phyloP scores from a whole-genome alignment of 441 rosid genomes.

The Erodium moschatum region DNA sequence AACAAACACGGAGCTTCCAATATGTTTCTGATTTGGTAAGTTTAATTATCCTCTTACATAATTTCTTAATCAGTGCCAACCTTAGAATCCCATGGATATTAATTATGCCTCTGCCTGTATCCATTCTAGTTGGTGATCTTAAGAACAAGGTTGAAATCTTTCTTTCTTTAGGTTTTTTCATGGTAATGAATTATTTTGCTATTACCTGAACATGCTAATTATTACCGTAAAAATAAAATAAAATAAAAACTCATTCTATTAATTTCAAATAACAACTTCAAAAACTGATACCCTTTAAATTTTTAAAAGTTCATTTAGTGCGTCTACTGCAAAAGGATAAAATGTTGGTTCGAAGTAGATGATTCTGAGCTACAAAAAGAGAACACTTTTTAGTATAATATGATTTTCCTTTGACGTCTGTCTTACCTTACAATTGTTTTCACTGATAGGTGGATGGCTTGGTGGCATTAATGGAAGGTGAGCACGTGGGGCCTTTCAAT shows the following conservation, averaged over 20 bases:
- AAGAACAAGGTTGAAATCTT: not conserved
- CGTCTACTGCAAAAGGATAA: not conserved
- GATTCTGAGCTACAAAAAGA: not conserved
- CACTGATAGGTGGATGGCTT: constrained; percentile 73
- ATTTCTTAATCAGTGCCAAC: not conserved
- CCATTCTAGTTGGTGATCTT: not conserved
- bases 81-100: not conserved
- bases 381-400: not conserved
- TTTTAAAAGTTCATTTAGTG: not conserved
- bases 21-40: constrained; percentile 89
- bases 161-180: too few relatives aligned
- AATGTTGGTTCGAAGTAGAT: too few relatives aligned
- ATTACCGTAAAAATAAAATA: too few relatives aligned
- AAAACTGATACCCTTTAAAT: too few relatives aligned
- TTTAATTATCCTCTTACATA: not conserved
- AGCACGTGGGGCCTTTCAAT: constrained; percentile 67
- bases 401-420: not conserved
- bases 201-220: too few relatives aligned
- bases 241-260: not conserved
- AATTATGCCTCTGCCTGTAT: not conserved
- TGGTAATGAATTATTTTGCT: too few relatives aligned
- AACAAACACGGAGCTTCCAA: constrained; percentile 97
- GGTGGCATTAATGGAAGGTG: constrained; percentile 82
- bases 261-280: too few relatives aligned
- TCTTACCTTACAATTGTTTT: not conserved